Evolutionary conservation across 371 early-diverging fungal genomes (phyloP).

Genomic region (Rhizopus delemar): DNA sequence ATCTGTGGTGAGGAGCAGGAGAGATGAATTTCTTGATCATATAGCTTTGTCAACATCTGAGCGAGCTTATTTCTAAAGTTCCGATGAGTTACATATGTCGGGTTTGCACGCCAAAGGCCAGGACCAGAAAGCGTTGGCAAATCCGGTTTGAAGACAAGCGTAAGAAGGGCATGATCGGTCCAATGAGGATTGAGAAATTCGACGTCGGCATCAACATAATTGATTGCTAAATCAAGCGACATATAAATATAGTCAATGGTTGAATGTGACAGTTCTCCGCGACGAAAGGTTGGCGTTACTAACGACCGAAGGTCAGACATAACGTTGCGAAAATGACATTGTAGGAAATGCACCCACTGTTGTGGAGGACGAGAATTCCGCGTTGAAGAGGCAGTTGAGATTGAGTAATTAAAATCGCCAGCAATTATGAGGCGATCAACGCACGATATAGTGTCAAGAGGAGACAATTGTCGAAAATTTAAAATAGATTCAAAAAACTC

Average conservation of each 20-base stretch:
- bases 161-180: constrained; percentile 13
- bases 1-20: not conserved
- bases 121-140: not conserved
- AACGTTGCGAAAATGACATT: constrained; percentile 1
- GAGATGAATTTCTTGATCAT: not conserved
- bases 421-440: not conserved
- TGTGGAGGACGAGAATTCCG: no score
- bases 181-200: not conserved
- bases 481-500: not conserved
- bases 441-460: not conserved
- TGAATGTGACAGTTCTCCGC: not conserved
- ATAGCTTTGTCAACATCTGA: not conserved
- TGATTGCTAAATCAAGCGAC: not conserved
- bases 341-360: not conserved
- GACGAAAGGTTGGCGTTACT: not conserved
- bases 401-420: not conserved
- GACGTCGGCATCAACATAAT: not conserved
- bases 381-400: not conserved
- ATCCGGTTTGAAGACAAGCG: not conserved
- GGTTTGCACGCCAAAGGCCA: constrained; percentile 10
- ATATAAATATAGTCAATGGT: constrained; percentile 6
- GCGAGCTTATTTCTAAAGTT: not conserved
- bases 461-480: not conserved
- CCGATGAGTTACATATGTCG: not conserved
- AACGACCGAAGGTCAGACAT: not conserved